Percentiles rank a stretch among this genome's conserved stretches.
Evolutionary conservation across 768 basidiomycete species (phyloP).

Genomic region (Lactifluus volemus): DNA sequence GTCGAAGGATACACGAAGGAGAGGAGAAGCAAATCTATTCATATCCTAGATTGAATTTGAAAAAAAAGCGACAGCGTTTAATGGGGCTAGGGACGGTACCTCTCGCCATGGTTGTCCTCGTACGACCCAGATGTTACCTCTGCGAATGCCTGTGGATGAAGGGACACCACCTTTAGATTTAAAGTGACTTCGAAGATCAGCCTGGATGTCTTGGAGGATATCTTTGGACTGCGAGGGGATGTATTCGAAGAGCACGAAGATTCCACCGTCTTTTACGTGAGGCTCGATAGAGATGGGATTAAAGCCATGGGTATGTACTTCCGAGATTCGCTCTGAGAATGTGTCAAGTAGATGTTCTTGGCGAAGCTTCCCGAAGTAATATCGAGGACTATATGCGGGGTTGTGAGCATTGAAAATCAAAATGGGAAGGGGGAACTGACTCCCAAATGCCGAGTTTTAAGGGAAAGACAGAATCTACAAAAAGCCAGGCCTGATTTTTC

Average conservation of each 20-base stretch:
- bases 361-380: conserved; percentile 52
- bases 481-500: conserved; percentile 51
- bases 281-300: conserved; percentile 54
- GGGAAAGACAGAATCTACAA: conserved; percentile 73
- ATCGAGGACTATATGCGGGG: conserved; percentile 41
- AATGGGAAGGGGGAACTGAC: conserved; percentile 34
- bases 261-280: conserved; percentile 74
- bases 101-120: conserved; percentile 77
- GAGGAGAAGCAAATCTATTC: conserved; percentile 65
- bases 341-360: conserved; percentile 46
- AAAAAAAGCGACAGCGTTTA: neutral
- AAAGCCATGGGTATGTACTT: conserved; percentile 49
- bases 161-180: conserved; percentile 47
- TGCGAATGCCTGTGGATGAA: conserved; percentile 49
- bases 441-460: conserved; percentile 64
- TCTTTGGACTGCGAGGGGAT: conserved; percentile 25
- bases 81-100: conserved; percentile 30
- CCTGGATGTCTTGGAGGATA: conserved; percentile 39
- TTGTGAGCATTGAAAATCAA: neutral
- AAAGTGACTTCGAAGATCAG: conserved; percentile 36
- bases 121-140: conserved; percentile 60
- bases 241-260: conserved; percentile 71
- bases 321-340: conserved; percentile 41
- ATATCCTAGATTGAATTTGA: conserved; percentile 52
- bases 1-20: conserved; percentile 75